Evolutionary conservation across 169 alveolate species (phyloP), one percentile per base, ranked within the genome.

Genomic region (Plasmodium vivax): DNA sequence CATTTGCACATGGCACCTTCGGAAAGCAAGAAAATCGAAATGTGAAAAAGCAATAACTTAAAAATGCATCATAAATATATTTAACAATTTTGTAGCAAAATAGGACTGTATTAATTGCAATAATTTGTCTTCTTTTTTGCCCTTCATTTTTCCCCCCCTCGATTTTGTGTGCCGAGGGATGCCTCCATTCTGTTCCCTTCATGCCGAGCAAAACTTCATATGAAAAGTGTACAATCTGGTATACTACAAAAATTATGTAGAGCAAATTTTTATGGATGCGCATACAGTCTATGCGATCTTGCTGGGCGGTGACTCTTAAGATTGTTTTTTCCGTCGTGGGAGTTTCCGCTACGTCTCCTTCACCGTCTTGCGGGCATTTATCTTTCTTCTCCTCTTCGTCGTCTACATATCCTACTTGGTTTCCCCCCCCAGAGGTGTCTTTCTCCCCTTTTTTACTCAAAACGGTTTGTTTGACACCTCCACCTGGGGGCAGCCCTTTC

Each of bases 41-140:
- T 58, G 82, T 45, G 54, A 79, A 90, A 80, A 80, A 90, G 14
- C 91, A 90, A 43, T 90, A 90, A 73, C 94, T 90, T 80, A 90
- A 90, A 81, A 90, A 90, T 34, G 83, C 47, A 54, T 79, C 82
- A 58, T 90, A 90, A 90, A 90, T 90, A 80, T 81, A 19, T 80
- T 90, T 90, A 62, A 90, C 56, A 62, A 90, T 30, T 79, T 90
- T 90, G 73, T 90, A 90, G 72, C 82, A 79, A 32, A 90, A 79
- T 43, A 90, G 41, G 32, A 90, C 73, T 32, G 36, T 80, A 58
- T 90, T 90, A 38, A 90, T 62, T 34, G 56, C 54, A 43, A 79
- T 62, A 54, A 38, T 90, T 38, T 80, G 72, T 45, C 43, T 80
- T 10, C 77, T 62, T 90, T 90, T 56, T 62, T 56, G 68, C 5